Base-by-base conservation (phyloP, 2,329 filamentous ascomycete genomes). In the Plectosphaerella plurivora region DNA sequence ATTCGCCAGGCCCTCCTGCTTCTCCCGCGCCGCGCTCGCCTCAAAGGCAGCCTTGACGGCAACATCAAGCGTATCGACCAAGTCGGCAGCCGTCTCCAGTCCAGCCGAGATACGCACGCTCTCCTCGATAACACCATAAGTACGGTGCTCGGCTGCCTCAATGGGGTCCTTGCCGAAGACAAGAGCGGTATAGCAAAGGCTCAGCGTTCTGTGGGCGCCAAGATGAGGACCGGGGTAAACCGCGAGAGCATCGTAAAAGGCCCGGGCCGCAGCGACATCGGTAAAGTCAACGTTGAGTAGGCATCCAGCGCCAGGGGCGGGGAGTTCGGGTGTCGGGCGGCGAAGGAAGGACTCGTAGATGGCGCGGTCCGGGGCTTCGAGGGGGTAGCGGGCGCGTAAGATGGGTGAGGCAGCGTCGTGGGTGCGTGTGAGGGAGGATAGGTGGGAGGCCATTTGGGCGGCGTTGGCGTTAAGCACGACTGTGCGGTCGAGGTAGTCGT, bases 161-260 rank as follows among this genome's bases (percentile, higher is more conserved):
- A 71, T 66, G 5, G 65, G 57, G 24, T 69, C 67, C 51, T 68
- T 72, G 4, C 69, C 67, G 56, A 72, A 78, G 3, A 73, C 62
- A n/a, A 71, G 58, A 55, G 72, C 68, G 52, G 73, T 75, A 57
- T 79, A 81, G 0, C 76, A 68, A 35, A 79, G 55, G 28, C 71
- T 70, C 3, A 83, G 64, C 10, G 77, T 81, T 50, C 73, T 65
- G 56, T 78, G 77, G 0, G 77, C 79, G 1, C 78, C 80, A 0
- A 83, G 65, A 57, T 82, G 78, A 1, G 79, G 79, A 0, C 77
- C 77, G 1, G 74, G 68, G 57, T 78, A 76, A 52, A 81, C 70
- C 14, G 73, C 67, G 6, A 77, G 61, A 25, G 63, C 65, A 52
- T 83, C 70, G 58, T 79, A 81, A 54, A 83, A 83, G 1, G 72